phyloP scores from a whole-genome alignment of 257 asterid genomes.

The Nicotiana tomentosiformis region DNA sequence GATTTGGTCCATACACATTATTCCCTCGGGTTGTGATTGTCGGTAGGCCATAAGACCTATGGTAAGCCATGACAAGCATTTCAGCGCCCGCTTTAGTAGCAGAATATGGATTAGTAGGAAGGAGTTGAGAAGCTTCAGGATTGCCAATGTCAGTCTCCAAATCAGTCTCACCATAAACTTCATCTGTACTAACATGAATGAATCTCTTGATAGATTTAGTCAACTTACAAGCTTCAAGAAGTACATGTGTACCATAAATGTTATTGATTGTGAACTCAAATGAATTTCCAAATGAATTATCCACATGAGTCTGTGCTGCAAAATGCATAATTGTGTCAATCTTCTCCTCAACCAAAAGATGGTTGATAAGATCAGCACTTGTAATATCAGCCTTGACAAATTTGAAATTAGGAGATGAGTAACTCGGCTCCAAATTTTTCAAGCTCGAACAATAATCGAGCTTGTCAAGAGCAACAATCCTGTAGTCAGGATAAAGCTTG shows the following conservation, averaged over 20 bases:
- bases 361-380: slow-evolving; percentile 15
- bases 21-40: slow-evolving; percentile 14
- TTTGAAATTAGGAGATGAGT: slow-evolving; percentile 7
- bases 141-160: slow-evolving; percentile 6
- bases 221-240: slow-evolving; percentile 18
- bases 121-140: slow-evolving; percentile 17
- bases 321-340: slow-evolving; percentile 17
- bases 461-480: slow-evolving; percentile 12
- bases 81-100: slow-evolving; percentile 5
- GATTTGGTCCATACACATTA: slow-evolving; percentile 18
- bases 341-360: slow-evolving; percentile 9
- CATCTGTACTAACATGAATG: slow-evolving; percentile 12
- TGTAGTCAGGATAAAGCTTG: slow-evolving; percentile 3
- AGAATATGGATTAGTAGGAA: slow-evolving; percentile 13
- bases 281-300: slow-evolving; percentile 13
- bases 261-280: slow-evolving; percentile 13
- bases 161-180: slow-evolving; percentile 11
- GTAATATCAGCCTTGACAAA: slow-evolving; percentile 3
- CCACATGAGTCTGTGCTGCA: slow-evolving; percentile 19
- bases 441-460: slow-evolving; percentile 13
- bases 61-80: slow-evolving; percentile 19
- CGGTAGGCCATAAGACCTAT: slow-evolving; percentile 5
- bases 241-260: slow-evolving; percentile 16
- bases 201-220: background rate
- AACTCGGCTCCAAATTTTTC: background rate